Evolutionary conservation across 2,329 filamentous ascomycete genomes (phyloP).

Genomic region (Talaromyces sp.): DNA sequence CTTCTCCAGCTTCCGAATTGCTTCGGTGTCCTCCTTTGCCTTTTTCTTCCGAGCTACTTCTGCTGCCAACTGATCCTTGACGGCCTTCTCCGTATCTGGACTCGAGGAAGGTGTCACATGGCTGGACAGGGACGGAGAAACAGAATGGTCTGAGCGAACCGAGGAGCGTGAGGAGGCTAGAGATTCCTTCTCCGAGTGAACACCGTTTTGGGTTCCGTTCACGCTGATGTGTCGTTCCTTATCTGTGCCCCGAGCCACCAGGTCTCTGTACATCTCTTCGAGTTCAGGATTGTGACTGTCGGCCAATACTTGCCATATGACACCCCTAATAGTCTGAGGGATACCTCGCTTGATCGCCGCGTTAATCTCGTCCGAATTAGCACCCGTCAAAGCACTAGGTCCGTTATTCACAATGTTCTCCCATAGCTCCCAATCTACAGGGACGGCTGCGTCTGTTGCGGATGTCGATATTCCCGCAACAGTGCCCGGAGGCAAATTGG

Average conservation of each 20-base stretch:
- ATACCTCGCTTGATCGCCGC: slow-evolving; percentile 89
- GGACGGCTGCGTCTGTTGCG: slow-evolving; percentile 55
- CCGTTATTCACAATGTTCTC: slow-evolving; percentile 94
- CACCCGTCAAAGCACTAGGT: slow-evolving; percentile 77
- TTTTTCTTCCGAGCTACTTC: slow-evolving; percentile 68
- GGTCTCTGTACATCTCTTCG: slow-evolving; percentile 77
- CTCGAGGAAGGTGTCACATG: slow-evolving; percentile 50
- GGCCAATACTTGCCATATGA: slow-evolving; percentile 96
- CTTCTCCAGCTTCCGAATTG: slow-evolving; percentile 81
- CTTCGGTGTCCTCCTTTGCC: slow-evolving; percentile 68
- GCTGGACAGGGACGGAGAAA: slow-evolving; percentile 50
- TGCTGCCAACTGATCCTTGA: slow-evolving; percentile 59
- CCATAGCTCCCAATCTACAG: slow-evolving; percentile 99
- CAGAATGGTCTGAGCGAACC: slow-evolving; percentile 70
- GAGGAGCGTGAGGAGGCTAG: slow-evolving; percentile 77
- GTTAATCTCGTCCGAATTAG: slow-evolving; percentile 84
- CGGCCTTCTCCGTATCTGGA: slow-evolving; percentile 55
- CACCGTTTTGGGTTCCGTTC: slow-evolving; percentile 48
- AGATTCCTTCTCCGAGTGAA: slow-evolving; percentile 56
- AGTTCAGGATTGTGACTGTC: slow-evolving; percentile 92
- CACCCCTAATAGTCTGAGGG: slow-evolving; percentile 89
- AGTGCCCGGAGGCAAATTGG: slow-evolving; percentile 73
- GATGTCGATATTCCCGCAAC: slow-evolving; percentile 73
- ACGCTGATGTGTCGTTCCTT: slow-evolving; percentile 61
- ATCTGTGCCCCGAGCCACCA: slow-evolving; percentile 73